Percentiles rank a stretch among this genome's conserved stretches.
Evolutionary conservation across 768 basidiomycete species (phyloP).

Genomic region (Phylloporus scabripes): DNA sequence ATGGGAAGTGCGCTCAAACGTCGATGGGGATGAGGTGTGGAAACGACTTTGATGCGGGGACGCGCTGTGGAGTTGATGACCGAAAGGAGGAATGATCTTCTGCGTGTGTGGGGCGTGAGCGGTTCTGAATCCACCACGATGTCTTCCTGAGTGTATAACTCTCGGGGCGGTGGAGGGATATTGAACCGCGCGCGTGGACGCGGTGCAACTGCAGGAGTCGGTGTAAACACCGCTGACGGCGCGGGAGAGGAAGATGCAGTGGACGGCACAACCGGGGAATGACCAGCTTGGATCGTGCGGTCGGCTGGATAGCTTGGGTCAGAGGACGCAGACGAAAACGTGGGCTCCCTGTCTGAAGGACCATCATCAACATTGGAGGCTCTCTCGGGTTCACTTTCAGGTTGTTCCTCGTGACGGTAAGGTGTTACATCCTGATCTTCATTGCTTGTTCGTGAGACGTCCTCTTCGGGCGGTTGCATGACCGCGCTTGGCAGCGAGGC

Average conservation of each 20-base stretch:
- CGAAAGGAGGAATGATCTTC: constrained; percentile 75
- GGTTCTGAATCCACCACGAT: constrained; percentile 38
- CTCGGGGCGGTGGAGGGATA: constrained; percentile 40
- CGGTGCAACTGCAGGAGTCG: constrained; percentile 63
- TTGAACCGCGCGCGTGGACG: constrained; percentile 59
- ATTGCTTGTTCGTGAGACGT: constrained; percentile 9
- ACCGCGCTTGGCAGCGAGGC: constrained; percentile 21
- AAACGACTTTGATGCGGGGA: constrained; percentile 45
- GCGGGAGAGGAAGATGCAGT: constrained; percentile 51
- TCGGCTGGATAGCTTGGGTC: constrained; percentile 29
- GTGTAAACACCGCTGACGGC: constrained; percentile 55
- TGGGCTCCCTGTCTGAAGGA: constrained; percentile 45
- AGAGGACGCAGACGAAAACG: constrained; percentile 66
- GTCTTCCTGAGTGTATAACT: constrained; percentile 33
- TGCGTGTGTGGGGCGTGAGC: constrained; percentile 65
- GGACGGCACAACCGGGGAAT: constrained; percentile 35
- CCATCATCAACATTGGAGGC: constrained; percentile 20
- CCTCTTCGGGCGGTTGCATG: constrained; percentile 20
- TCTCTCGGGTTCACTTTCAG: constrained; percentile 22
- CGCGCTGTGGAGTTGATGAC: constrained; percentile 81
- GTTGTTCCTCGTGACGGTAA: constrained; percentile 2
- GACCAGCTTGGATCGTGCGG: constrained; percentile 23
- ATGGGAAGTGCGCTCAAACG: constrained; percentile 61
- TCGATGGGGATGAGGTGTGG: constrained; percentile 42
- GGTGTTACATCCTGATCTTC: constrained; percentile 10